phyloP scores from a whole-genome alignment of 768 basidiomycete genomes.

The Lactifluus rugatus region DNA sequence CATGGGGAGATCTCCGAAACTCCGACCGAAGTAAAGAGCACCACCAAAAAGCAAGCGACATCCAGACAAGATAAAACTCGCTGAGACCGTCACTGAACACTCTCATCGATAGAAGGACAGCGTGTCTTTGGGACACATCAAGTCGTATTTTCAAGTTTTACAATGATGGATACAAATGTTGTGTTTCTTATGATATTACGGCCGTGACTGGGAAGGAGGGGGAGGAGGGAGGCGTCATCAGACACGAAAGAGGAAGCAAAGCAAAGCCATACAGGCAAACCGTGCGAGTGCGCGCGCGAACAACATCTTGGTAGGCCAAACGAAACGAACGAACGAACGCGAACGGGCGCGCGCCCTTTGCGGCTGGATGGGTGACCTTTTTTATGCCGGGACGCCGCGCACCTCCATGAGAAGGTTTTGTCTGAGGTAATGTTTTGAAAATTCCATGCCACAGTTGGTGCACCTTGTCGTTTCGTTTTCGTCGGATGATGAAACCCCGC shows the following conservation, averaged over 20 bases:
- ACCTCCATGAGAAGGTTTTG: conserved; percentile 36
- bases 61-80: not conserved
- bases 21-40: not conserved
- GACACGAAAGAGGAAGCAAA: not conserved
- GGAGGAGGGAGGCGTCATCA: not conserved
- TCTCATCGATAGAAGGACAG: not conserved
- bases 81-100: not conserved
- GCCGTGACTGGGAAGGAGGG: not conserved
- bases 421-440: conserved; percentile 32
- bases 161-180: not conserved
- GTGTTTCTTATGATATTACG: not conserved
- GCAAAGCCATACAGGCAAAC: not conserved
- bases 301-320: not conserved
- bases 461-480: conserved; percentile 26
- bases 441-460: conserved; percentile 32
- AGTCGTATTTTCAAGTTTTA: not conserved
- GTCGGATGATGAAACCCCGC: not conserved
- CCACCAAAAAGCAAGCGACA: no score
- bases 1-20: not conserved
- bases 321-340: not conserved
- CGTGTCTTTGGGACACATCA: not conserved
- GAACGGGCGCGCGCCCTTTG: not conserved
- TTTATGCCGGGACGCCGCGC: conserved; percentile 29
- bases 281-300: not conserved
- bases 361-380: not conserved